Evolutionary conservation across 805 yeast species (phyloP).

Genomic region (Barnettozyma pratensis): DNA sequence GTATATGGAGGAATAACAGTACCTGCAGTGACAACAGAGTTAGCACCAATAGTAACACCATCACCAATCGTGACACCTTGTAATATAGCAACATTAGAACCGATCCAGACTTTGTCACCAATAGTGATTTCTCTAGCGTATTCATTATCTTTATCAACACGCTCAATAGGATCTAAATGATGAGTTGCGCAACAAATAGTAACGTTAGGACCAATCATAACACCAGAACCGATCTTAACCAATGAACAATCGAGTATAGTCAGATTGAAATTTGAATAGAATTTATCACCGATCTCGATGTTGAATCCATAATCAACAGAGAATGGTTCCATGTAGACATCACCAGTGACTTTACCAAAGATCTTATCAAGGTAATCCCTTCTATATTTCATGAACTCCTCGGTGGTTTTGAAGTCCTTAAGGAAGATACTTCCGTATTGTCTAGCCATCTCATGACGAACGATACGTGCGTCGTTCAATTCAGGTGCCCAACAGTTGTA

Average conservation of each 20-base stretch:
- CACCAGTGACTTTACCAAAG: constrained; percentile 44
- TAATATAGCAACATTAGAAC: constrained; percentile 46
- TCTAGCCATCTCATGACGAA: constrained; percentile 24
- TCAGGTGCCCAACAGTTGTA: constrained; percentile 14
- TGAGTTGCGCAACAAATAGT: constrained; percentile 60
- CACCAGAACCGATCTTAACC: constrained; percentile 56
- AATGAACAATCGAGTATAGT: constrained; percentile 53
- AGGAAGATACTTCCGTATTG: constrained; percentile 24
- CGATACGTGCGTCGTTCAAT: constrained; percentile 23
- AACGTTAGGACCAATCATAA: constrained; percentile 59
- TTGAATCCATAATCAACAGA: constrained; percentile 66
- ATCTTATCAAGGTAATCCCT: constrained; percentile 31
- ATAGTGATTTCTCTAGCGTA: constrained; percentile 52
- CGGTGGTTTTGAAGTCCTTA: constrained; percentile 22
- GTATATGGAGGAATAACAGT: constrained; percentile 43
- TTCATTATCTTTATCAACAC: constrained; percentile 38
- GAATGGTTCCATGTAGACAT: constrained; percentile 43
- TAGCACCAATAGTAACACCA: constrained; percentile 60
- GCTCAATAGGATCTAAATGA: constrained; percentile 44
- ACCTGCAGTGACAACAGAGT: constrained; percentile 55
- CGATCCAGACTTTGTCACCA: constrained; percentile 68
- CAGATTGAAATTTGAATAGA: constrained; percentile 55
- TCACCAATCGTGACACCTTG: constrained; percentile 68
- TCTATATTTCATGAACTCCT: constrained; percentile 33
- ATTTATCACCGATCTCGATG: constrained; percentile 47